Evolutionary conservation across 1,284 basidiomycete genomes (phyloP), one percentile per base, ranked within the genome.

Genomic region (Cryptococcus depauperatus): DNA sequence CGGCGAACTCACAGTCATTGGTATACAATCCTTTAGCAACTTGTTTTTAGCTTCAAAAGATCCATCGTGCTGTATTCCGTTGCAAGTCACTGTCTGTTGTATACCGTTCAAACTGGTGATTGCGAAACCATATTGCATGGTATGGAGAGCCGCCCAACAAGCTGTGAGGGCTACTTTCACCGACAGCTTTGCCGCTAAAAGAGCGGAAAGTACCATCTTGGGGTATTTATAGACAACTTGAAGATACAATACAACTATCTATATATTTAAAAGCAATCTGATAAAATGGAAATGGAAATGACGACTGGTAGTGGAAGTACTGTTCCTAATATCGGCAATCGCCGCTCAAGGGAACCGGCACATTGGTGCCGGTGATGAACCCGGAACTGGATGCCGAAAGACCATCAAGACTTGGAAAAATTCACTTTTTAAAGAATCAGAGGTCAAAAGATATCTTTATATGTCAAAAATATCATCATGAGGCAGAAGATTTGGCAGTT

Each of bases 51-150:
- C 29, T 37, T 25, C 28, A 47, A 49, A 18, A 30, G 37, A 34
- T 25, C 37, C 5, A 42, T 43, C 7, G 27, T 29, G 5, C 43
- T 35, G 27, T 37, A 35, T 18, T 25, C 18, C 28, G n/a, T 41
- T 41, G 46, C 66, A 68, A 2, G 57, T 61, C 22, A 68, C 40
- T 8, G 56, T 51, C 22, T 54, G 54, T 45, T 60, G 59, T 21
- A 68, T 54, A 4, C 66, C 66, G 46, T 68, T 68, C 46, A 68
- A 48, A 40, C 56, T 58, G 14, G 60, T 53, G 37, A 68, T 63
- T 7, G 61, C 61, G n/a, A 64, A 45, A 8, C 66, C 66, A 47
- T 64, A 62, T 46, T 66, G 64, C 10, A 58, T 44, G 3, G 61
- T 57, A 47, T 66, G 63, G 3, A 62, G 42, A n/a, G 58, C 63